Conservation (phyloP, 1,284 basidiomycete species). For the Spongiforma sp. region DNA sequence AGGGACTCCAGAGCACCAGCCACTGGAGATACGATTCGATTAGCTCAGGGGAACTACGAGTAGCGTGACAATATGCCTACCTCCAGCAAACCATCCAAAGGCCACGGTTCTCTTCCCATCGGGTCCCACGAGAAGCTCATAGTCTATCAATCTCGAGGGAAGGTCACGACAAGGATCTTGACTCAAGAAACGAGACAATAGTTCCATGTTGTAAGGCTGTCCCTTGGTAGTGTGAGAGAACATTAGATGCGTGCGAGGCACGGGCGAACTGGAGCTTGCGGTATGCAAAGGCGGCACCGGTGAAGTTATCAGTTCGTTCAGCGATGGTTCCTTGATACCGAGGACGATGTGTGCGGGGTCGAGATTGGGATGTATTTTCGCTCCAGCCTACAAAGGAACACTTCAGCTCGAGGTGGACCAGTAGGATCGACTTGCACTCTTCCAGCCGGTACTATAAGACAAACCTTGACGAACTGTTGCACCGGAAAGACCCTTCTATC, state of each 20-base stretch:
- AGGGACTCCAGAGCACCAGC: conserved; percentile 87
- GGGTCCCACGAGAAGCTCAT: conserved; percentile 74
- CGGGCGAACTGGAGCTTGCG: conserved; percentile 20
- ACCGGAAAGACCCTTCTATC: conserved; percentile 74
- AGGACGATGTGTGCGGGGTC: conserved; percentile 74
- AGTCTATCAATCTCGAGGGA: conserved; percentile 75
- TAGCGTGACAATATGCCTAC: conserved; percentile 43
- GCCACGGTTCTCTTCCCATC: conserved; percentile 81
- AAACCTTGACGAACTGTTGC: conserved; percentile 69
- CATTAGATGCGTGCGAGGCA: conserved; percentile 76
- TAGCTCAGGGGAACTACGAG: neutral
- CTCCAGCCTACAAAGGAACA: conserved; percentile 69
- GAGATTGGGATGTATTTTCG: conserved; percentile 63
- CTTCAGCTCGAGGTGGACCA: conserved; percentile 9
- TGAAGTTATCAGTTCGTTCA: conserved; percentile 60
- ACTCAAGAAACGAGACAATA: conserved; percentile 71
- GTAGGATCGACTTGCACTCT: neutral
- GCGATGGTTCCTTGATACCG: conserved; percentile 88
- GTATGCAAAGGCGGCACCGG: conserved; percentile 39
- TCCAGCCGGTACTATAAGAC: conserved; percentile 3
- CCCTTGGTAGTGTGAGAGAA: conserved; percentile 93
- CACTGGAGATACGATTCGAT: conserved; percentile 47
- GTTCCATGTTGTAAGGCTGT: conserved; percentile 82
- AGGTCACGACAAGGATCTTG: conserved; percentile 22
- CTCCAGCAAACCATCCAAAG: conserved; percentile 90